phyloP scores from a whole-genome alignment of 257 asterid genomes.

The Echium plantagineum region DNA sequence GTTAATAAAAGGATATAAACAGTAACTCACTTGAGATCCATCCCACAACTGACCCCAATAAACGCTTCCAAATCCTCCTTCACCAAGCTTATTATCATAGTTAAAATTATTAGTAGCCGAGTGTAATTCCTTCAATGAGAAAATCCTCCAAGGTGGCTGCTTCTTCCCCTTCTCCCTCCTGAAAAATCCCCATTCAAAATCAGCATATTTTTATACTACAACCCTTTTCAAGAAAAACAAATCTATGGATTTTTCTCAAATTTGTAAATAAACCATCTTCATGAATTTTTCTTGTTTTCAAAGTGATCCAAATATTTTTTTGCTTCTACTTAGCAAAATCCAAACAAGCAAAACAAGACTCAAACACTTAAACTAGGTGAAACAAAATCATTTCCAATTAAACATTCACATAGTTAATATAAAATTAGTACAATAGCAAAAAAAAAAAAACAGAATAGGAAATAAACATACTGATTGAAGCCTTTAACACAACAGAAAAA shows the following conservation, averaged over 20 bases:
- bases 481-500: conserved; percentile 51
- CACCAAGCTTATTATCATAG: conserved; percentile 74
- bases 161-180: conserved; percentile 20
- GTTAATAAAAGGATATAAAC: neutral
- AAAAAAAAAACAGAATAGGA: neutral
- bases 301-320: too few relatives aligned
- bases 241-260: neutral
- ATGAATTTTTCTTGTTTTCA: neutral
- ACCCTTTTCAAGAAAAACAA: neutral
- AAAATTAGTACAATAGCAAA: neutral
- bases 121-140: conserved; percentile 59
- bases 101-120: conserved; percentile 59
- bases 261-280: neutral
- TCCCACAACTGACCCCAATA: conserved; percentile 83
- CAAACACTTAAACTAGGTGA: neutral
- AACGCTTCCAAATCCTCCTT: conserved; percentile 73
- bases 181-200: conserved; percentile 1
- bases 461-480: conserved; percentile 54
- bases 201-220: neutral
- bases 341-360: neutral
- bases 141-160: conserved; percentile 48
- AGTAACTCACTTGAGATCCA: conserved; percentile 53
- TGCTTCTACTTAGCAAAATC: neutral
- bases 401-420: neutral
- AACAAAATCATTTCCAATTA: neutral